Evolutionary conservation across 2,329 filamentous ascomycete species (phyloP).

Genomic region (Xenoacremonium recifei): DNA sequence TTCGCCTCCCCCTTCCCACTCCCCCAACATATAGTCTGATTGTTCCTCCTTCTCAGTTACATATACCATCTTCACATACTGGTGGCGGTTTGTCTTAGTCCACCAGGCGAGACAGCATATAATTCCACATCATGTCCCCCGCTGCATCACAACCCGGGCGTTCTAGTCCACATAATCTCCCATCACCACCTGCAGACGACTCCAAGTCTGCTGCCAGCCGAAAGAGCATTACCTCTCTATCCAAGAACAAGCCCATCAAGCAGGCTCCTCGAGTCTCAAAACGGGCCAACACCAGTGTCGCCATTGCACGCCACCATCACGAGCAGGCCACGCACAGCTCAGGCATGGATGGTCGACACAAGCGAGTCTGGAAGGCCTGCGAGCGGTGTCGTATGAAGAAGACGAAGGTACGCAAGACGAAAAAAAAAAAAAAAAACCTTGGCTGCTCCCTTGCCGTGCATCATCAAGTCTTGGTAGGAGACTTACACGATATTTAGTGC

Average conservation of each 20-base stretch:
- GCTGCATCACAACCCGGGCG: too few species aligned
- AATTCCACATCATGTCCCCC: too few species aligned
- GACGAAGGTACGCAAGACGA: conserved; percentile 64
- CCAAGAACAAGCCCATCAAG: conserved; percentile 50
- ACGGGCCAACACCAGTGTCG: conserved; percentile 41
- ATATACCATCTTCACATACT: too few species aligned
- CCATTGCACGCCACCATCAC: conserved; percentile 36
- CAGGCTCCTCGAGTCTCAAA: conserved; percentile 51
- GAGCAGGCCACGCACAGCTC: conserved; percentile 32
- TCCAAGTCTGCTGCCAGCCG: conserved; percentile 35
- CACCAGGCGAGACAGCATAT: too few species aligned
- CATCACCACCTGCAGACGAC: conserved; percentile 53
- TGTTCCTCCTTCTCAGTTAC: conserved; percentile 6
- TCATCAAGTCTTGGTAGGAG: too few species aligned
- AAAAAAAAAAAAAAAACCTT: too few species aligned
- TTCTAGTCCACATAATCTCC: conserved; percentile 45
- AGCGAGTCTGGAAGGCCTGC: conserved; percentile 66
- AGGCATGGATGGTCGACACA: conserved; percentile 56
- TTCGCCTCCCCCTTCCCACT: conserved; percentile 3
- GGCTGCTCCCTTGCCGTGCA: conserved; percentile 7
- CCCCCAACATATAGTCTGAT: conserved; percentile 9
- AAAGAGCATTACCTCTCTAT: conserved; percentile 38
- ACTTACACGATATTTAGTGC: conserved; percentile 42
- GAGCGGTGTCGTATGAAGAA: conserved; percentile 69
- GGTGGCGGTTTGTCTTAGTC: too few species aligned